A percentile compares a stretch with the other conserved stretches of the same genome.
These are phyloP conservation scores for Trichoderma arundinaceum DNA, from an alignment of 2,329 filamentous ascomycete species.

Conservation along the genomic window DNA sequence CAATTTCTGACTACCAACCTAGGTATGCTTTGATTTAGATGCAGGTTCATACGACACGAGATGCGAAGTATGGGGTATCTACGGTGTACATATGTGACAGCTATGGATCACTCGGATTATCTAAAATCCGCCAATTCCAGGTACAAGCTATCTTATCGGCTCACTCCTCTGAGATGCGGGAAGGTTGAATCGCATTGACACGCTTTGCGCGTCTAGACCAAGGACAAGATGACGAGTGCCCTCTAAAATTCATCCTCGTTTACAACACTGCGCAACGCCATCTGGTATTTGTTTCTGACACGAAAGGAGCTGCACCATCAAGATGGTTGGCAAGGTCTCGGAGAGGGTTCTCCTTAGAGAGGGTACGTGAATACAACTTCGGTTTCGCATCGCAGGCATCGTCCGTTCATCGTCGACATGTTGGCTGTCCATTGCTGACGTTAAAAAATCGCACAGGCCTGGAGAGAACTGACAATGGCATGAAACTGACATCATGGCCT, in stretches of 20 bases:
- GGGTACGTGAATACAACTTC: slow-evolving; percentile 51
- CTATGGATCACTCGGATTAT: neutral
- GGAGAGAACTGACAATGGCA: slow-evolving; percentile 96
- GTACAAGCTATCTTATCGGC: slow-evolving; percentile 25
- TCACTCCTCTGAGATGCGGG: slow-evolving; percentile 15
- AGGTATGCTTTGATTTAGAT: too few species aligned
- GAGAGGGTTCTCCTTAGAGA: slow-evolving; percentile 68
- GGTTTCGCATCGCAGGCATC: slow-evolving; percentile 1
- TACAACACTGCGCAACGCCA: neutral
- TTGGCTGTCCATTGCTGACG: neutral
- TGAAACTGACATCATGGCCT: slow-evolving; percentile 94
- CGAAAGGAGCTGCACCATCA: slow-evolving; percentile 42
- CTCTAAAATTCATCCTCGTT: slow-evolving; percentile 6
- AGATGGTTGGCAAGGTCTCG: slow-evolving; percentile 69
- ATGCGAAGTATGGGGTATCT: too few species aligned
- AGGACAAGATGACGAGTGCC: slow-evolving; percentile 24
- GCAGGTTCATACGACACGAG: too few species aligned
- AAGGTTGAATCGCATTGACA: slow-evolving; percentile 25
- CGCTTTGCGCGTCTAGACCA: slow-evolving; percentile 27
- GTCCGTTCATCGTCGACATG: neutral
- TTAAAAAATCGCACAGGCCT: slow-evolving; percentile 65
- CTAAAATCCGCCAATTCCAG: slow-evolving; percentile 16
- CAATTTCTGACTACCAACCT: too few species aligned
- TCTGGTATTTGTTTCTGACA: slow-evolving; percentile 1
- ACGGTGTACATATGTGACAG: too few species aligned